Evolutionary conservation across 345 rosid species (phyloP).

Genomic region (Trapa bicornis): DNA sequence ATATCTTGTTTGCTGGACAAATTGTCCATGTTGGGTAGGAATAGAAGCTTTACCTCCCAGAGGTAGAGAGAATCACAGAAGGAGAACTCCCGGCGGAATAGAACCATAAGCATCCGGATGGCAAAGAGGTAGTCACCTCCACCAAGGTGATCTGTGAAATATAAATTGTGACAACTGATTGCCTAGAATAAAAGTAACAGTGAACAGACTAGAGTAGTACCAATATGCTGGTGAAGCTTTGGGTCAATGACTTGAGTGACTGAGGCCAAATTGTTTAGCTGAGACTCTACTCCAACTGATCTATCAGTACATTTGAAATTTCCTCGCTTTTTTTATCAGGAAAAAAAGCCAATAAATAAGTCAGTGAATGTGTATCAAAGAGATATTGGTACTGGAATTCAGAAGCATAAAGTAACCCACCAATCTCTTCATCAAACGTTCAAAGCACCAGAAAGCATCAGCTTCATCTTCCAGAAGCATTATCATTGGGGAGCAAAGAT

Average conservation of each 20-base stretch:
- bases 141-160: conserved; percentile 27
- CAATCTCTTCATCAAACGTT: conserved; percentile 92
- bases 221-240: conserved; percentile 91
- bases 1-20: background rate
- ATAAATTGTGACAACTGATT: background rate
- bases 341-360: conserved; percentile 7
- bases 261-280: conserved; percentile 69
- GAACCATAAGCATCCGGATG: conserved; percentile 90
- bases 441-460: conserved; percentile 98
- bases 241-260: conserved; percentile 89
- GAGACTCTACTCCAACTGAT: conserved; percentile 91
- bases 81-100: conserved; percentile 90
- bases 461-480: conserved; percentile 87
- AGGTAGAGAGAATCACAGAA: conserved; percentile 88
- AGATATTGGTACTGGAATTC: background rate
- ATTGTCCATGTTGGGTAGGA: background rate
- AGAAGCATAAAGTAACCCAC: conserved; percentile 20
- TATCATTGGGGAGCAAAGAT: conserved; percentile 98
- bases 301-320: conserved; percentile 84
- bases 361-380: background rate
- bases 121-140: conserved; percentile 98
- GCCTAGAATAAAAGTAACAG: background rate
- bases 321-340: conserved; percentile 49
- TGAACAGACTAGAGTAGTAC: conserved; percentile 20
- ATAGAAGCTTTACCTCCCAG: conserved; percentile 66